These are phyloP conservation scores for Saturnispora halmiae DNA, from an alignment of 805 yeast genomes.

Conservation along the genomic window DNA sequence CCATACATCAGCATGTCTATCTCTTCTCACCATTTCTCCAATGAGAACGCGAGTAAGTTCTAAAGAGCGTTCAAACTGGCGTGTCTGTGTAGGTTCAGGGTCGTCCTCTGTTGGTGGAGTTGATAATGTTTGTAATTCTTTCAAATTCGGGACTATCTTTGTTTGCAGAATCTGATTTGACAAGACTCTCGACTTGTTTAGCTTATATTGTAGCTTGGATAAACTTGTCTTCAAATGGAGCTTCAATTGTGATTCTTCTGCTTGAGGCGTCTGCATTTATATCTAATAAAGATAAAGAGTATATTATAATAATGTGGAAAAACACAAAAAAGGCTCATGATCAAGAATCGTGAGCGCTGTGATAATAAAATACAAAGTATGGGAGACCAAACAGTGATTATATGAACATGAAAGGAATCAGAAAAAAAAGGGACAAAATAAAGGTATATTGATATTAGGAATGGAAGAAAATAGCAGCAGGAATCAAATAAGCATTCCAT, in stretches of 20 bases:
- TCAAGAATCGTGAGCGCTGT: too few species aligned
- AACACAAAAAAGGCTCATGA: not conserved
- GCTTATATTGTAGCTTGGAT: constrained; percentile 12
- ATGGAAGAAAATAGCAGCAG: too few species aligned
- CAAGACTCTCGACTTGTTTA: constrained; percentile 10
- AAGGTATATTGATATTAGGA: too few species aligned
- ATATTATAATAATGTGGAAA: not conserved
- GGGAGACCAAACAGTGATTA: too few species aligned
- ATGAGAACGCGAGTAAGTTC: constrained; percentile 11
- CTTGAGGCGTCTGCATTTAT: constrained; percentile 2
- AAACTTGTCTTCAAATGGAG: constrained; percentile 10
- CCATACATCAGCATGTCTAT: constrained; percentile 15
- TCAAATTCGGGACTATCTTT: constrained; percentile 6
- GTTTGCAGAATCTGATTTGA: constrained; percentile 9
- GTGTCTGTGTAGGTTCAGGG: constrained; percentile 3
- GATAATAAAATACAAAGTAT: too few species aligned
- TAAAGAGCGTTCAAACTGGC: constrained; percentile 13
- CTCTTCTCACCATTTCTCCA: constrained; percentile 12
- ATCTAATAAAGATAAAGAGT: not conserved
- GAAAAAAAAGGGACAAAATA: too few species aligned
- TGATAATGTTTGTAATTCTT: constrained; percentile 2
- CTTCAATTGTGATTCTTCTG: constrained; percentile 10
- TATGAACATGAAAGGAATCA: too few species aligned
- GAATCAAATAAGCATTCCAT: constrained; percentile 6
- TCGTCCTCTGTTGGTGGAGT: not conserved